Conservation (phyloP, 176 grass and related monocot species). For the Otatea glauca region DNA sequence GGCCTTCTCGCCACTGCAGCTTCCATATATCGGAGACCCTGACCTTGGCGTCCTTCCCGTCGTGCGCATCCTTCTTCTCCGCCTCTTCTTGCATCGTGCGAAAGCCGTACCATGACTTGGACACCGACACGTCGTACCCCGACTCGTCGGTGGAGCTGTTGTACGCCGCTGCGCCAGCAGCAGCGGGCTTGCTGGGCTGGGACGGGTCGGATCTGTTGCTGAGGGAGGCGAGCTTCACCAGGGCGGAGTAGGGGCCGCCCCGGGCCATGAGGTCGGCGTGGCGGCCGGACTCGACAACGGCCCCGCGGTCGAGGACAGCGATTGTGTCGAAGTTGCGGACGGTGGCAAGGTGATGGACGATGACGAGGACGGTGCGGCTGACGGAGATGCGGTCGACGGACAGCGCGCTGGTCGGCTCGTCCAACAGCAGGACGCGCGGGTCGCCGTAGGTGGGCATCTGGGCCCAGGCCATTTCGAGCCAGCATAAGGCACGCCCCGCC, state of each 20-base stretch:
- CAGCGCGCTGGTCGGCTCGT: slow-evolving; percentile 74
- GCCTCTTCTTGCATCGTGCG: background rate
- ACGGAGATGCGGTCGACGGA: slow-evolving; percentile 57
- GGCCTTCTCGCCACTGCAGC: slow-evolving; percentile 56
- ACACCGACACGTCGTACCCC: background rate
- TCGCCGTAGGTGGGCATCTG: no score
- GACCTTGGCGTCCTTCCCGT: background rate
- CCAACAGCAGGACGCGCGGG: slow-evolving; percentile 67
- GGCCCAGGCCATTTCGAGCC: no score
- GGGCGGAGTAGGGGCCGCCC: slow-evolving; percentile 42
- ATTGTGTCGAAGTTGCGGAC: slow-evolving; percentile 64
- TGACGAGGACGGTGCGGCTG: slow-evolving; percentile 61
- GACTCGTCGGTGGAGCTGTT: slow-evolving; percentile 50
- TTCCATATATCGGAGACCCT: slow-evolving; percentile 46
- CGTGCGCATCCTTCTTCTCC: background rate
- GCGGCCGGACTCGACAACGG: slow-evolving; percentile 58
- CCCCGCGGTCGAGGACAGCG: slow-evolving; percentile 55
- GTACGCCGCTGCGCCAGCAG: background rate
- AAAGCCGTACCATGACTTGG: slow-evolving; percentile 42
- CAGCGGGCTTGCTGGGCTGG: background rate
- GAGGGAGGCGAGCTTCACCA: slow-evolving; percentile 52
- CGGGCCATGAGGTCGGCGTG: slow-evolving; percentile 54
- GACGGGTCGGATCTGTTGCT: background rate
- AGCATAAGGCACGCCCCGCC: no score
- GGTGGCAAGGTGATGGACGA: slow-evolving; percentile 68